Percentiles rank a stretch among this genome's conserved stretches.
Evolutionary conservation across 192 early-diverging fungal genomes (phyloP).

Genomic region (Chytriomyces sp.): DNA sequence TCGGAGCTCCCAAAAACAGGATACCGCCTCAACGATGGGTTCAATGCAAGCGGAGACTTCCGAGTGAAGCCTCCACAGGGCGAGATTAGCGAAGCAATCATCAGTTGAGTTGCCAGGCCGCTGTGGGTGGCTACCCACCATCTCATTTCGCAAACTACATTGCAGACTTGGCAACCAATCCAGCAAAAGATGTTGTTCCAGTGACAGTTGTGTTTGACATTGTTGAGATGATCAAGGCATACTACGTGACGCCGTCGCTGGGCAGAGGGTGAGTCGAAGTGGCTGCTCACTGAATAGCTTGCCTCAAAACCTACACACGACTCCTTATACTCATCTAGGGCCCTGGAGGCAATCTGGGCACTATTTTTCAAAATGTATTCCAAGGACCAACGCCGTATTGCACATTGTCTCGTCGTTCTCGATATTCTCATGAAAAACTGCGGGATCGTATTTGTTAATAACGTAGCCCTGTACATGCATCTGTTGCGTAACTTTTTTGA

Average conservation of each 20-base stretch:
- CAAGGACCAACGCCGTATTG: not conserved
- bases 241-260: not conserved
- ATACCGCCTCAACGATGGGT: not conserved
- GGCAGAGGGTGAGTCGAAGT: too few species aligned
- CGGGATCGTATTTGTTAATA: slow-evolving; percentile 6
- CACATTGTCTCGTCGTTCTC: not conserved
- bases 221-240: not conserved
- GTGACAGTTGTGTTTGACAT: slow-evolving; percentile 1
- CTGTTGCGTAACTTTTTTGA: slow-evolving; percentile 12
- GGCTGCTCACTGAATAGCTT: too few species aligned
- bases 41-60: not conserved
- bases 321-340: too few species aligned
- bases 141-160: not conserved
- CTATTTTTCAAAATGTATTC: not conserved
- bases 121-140: not conserved
- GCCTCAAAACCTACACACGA: too few species aligned
- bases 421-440: not conserved
- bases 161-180: not conserved
- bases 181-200: not conserved
- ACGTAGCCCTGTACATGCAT: not conserved
- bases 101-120: not conserved
- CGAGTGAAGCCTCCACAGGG: not conserved
- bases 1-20: not conserved
- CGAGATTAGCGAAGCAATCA: not conserved
- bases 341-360: not conserved